Percentiles rank a stretch among this genome's conserved stretches.
phyloP scores from a whole-genome alignment of 1,139 yeast species.

The Geotrichum fermentans region DNA sequence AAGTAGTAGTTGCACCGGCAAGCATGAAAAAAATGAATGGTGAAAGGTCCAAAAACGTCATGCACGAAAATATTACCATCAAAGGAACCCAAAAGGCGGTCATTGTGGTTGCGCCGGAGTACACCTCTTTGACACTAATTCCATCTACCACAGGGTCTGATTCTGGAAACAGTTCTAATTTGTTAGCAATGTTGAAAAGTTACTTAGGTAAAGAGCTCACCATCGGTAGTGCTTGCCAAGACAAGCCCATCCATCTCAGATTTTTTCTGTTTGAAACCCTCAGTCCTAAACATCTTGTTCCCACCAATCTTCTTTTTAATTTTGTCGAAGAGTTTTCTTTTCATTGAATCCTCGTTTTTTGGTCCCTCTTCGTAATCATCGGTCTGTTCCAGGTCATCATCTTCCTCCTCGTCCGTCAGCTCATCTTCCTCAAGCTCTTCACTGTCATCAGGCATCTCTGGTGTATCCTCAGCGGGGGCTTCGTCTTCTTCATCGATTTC shows the following conservation, averaged over 20 bases:
- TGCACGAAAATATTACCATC: constrained; percentile 14
- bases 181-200: too few species aligned
- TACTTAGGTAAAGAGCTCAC: too few species aligned
- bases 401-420: not conserved
- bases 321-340: constrained; percentile 10
- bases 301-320: not conserved
- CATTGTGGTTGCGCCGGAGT: constrained; percentile 18
- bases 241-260: too few species aligned
- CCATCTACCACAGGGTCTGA: too few species aligned
- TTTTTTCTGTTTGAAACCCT: too few species aligned
- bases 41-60: constrained; percentile 19
- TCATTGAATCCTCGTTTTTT: constrained; percentile 2
- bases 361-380: not conserved
- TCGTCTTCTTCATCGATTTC: too few species aligned
- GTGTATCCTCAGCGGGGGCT: not conserved
- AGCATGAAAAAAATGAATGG: constrained; percentile 19
- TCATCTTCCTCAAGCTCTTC: constrained; percentile 1
- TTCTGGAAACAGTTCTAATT: too few species aligned
- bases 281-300: too few species aligned
- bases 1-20: constrained; percentile 20
- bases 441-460: not conserved
- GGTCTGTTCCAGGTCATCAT: not conserved
- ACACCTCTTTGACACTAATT: too few species aligned
- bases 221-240: too few species aligned
- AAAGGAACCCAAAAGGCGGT: constrained; percentile 21